phyloP scores from a whole-genome alignment of 257 asterid genomes.

The Rubia yunnanensis region DNA sequence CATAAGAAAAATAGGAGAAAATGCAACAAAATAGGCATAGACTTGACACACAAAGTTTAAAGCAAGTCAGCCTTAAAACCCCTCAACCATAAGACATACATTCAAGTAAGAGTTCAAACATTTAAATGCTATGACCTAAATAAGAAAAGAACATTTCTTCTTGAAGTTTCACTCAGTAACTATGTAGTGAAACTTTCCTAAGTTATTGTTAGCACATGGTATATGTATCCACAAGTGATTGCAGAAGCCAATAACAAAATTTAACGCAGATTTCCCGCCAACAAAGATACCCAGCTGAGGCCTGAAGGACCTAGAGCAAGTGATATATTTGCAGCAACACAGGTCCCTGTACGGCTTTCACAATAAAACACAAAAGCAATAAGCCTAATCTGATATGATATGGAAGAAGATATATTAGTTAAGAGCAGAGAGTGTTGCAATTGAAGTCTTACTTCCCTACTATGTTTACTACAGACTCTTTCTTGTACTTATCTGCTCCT shows the following conservation, averaged over 20 bases:
- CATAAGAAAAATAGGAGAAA: no score
- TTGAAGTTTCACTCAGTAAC: no score
- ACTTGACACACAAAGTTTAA: no score
- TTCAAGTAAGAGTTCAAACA: no score
- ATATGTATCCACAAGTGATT: constrained; percentile 68
- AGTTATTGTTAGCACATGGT: constrained; percentile 46
- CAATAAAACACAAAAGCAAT: constrained; percentile 14
- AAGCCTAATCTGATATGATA: not conserved
- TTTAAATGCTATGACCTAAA: no score
- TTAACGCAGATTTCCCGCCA: constrained; percentile 52
- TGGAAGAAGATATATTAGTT: not conserved
- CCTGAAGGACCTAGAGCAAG: constrained; percentile 70
- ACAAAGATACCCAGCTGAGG: constrained; percentile 49
- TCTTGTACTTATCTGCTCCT: constrained; percentile 93
- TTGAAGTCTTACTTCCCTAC: constrained; percentile 49
- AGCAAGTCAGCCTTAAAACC: no score
- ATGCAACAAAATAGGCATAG: no score
- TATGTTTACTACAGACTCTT: constrained; percentile 84
- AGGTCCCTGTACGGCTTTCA: constrained; percentile 70
- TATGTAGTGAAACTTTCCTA: no score
- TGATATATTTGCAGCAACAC: constrained; percentile 43
- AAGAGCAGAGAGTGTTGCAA: not conserved
- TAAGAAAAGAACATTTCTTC: no score
- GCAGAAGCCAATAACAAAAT: constrained; percentile 48
- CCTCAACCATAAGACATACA: no score